phyloP scores from a whole-genome alignment of 768 basidiomycete species.

The Phanerochaete carnosa region DNA sequence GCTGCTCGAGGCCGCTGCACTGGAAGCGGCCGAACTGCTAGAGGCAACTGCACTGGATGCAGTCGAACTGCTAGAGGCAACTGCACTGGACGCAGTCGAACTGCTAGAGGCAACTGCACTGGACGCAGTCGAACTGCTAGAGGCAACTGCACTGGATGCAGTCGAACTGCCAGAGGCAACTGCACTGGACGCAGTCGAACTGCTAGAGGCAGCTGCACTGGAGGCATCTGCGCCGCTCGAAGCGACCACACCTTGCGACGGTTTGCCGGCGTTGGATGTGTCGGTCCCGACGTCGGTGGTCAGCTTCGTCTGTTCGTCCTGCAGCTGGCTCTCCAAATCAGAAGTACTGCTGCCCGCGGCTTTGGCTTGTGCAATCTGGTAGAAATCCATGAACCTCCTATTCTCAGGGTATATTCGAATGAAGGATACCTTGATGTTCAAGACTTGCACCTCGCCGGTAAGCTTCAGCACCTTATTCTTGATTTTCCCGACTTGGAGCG shows the following conservation, averaged over 20 bases:
- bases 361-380: constrained; percentile 33
- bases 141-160: background rate
- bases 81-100: background rate
- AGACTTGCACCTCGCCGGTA: constrained; percentile 32
- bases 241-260: constrained; percentile 26
- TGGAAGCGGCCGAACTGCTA: background rate
- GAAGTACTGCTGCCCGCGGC: constrained; percentile 30
- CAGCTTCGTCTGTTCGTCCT: constrained; percentile 33
- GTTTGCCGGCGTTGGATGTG: constrained; percentile 25
- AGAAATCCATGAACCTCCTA: background rate
- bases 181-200: background rate
- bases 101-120: background rate
- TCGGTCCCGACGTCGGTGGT: constrained; percentile 35
- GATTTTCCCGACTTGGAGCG: constrained; percentile 37
- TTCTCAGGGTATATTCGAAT: background rate
- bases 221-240: background rate
- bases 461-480: constrained; percentile 46
- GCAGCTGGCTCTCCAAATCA: constrained; percentile 22
- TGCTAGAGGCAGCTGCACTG: background rate
- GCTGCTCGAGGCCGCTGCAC: background rate
- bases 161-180: background rate
- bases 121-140: background rate
- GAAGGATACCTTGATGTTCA: constrained; percentile 27
- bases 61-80: background rate
- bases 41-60: background rate